Evolutionary conservation across 2,329 filamentous ascomycete species (phyloP).

Genomic region (Emergomyces pasteurianus): DNA sequence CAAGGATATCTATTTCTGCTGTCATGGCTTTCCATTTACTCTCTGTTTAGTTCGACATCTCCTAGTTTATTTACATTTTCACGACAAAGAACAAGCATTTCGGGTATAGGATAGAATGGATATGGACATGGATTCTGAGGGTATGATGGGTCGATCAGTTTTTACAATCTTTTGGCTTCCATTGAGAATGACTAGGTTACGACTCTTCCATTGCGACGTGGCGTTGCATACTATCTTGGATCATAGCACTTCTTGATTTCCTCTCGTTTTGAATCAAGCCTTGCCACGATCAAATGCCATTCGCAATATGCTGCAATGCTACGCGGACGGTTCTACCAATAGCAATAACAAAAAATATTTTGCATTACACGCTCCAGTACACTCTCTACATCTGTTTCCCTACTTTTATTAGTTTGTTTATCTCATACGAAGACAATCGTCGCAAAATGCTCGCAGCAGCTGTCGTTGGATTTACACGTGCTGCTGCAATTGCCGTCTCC

Average conservation of each 20-base stretch:
- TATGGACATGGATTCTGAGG: not conserved
- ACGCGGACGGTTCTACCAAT: not conserved
- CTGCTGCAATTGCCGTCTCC: not conserved
- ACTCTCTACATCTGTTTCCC: not conserved
- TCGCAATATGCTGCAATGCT: not conserved
- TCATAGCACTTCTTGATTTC: not conserved
- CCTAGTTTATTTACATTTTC: not conserved
- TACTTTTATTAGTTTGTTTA: not conserved
- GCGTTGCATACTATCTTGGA: not conserved
- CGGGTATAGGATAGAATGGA: not conserved
- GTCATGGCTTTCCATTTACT: not conserved
- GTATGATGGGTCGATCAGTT: not conserved
- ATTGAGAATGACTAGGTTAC: not conserved
- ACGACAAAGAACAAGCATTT: not conserved
- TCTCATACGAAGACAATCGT: not conserved
- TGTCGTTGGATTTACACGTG: not conserved
- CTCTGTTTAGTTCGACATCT: not conserved
- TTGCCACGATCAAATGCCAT: not conserved
- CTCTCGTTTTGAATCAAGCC: not conserved
- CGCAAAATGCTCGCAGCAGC: too few relatives aligned
- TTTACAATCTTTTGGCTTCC: not conserved
- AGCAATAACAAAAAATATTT: not conserved
- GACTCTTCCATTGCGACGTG: not conserved
- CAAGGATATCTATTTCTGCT: not conserved
- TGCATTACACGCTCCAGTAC: not conserved